Base-by-base conservation (phyloP, 805 yeast genomes). In the Monosporozyma unispora region DNA sequence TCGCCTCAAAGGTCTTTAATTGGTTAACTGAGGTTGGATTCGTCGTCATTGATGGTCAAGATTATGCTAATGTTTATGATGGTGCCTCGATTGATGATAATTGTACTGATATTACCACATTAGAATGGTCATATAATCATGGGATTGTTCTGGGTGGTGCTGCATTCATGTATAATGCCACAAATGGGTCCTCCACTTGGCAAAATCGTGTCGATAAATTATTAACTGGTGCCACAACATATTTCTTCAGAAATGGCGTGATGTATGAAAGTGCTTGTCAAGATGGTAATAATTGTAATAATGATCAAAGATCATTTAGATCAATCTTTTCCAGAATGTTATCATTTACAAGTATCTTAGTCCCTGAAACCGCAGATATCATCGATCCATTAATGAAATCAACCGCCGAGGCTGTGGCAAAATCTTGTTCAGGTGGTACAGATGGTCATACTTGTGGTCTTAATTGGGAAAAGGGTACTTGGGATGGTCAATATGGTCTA, bases 401-500 rank as follows among this genome's bases (percentile, higher is more conserved):
- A 2, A 76, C 84, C 46, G 89, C 91, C 0, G 56, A 62, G 48
- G 90, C 78, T 2, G 90, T 88, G 7, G 89, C 89, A 1, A 66
- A 69, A 45, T 74, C 88, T 0, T 85, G 93, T 66, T 64, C 76
- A 14, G 93, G 91, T 59, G 93, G 91, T 60, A 54, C 68, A 8
- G 93, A 85, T 67, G 81, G 81, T 10, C 81, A 78, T 58, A 85
- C 93, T 0, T 85, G 95, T 72, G 93, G 91, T 31, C 63, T 77
- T 51, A 72, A 77, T 64, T 85, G 95, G 95, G 64, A 72, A 9
- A 54, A 64, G 11, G 63, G 69, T 4, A 74, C 77, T 2, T 77
- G 84, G 79, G 93, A 85, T 64, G 81, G 77, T 0, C 53, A 58
- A 40, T 85, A 76, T 60, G 93, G 95, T 25, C 68, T 86, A 25